Conservation (phyloP, 2,329 filamentous ascomycete genomes). For the Xylariales sp. region DNA sequence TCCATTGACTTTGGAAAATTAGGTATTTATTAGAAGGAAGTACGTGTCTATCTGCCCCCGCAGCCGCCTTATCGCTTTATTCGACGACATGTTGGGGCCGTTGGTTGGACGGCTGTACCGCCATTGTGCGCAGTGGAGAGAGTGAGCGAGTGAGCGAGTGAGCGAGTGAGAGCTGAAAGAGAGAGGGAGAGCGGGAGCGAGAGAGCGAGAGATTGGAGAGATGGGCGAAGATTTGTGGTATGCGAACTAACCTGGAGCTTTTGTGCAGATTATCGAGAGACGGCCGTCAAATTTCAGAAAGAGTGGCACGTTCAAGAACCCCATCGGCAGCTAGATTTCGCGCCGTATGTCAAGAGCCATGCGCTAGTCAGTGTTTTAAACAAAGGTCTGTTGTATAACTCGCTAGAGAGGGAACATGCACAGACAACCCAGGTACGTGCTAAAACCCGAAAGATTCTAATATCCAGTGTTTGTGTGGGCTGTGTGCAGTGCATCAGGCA, state of each 20-base stretch:
- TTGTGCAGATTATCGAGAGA: conserved; percentile 72
- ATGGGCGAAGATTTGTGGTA: conserved; percentile 43
- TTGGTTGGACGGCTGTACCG: conserved; percentile 37
- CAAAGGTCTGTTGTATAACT: conserved; percentile 71
- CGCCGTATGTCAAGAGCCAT: conserved; percentile 72
- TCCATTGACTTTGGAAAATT: conserved; percentile 45
- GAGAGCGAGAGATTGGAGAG: not conserved
- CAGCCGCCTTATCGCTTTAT: conserved; percentile 14
- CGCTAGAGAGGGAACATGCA: conserved; percentile 67
- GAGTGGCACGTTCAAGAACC: conserved; percentile 74
- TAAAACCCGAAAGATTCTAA: conserved; percentile 23
- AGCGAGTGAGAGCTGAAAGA: too few species aligned
- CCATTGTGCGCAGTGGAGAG: conserved; percentile 33
- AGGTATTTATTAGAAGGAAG: conserved; percentile 72
- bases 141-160: too few species aligned
- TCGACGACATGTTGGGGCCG: conserved; percentile 18
- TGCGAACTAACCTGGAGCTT: conserved; percentile 50
- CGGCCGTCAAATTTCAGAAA: conserved; percentile 74
- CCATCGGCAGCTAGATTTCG: conserved; percentile 72
- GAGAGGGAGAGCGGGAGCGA: too few species aligned
- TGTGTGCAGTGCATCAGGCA: conserved; percentile 41
- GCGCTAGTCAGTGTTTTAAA: conserved; percentile 72
- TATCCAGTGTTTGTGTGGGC: conserved; percentile 29
- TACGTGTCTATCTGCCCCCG: conserved; percentile 56
- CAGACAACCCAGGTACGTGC: conserved; percentile 60